Evolutionary conservation across 108 stramenopile genomes (phyloP).

Genomic region (Cyclotella kingstonii): DNA sequence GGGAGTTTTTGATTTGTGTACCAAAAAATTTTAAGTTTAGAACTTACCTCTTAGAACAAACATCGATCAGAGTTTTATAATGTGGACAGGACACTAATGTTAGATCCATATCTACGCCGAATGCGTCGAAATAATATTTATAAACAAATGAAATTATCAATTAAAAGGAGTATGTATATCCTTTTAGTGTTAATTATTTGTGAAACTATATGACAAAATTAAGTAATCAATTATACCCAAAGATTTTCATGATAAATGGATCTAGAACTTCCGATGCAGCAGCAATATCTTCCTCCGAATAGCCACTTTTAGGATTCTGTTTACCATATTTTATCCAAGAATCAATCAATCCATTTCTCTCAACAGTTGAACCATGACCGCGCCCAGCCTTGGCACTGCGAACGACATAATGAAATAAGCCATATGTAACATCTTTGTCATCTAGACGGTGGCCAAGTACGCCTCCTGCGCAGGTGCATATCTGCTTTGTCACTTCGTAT

Average conservation of each 20-base stretch:
- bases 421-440: constrained; percentile 43
- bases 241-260: constrained; percentile 37
- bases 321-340: constrained; percentile 66
- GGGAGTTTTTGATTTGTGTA: constrained; percentile 82
- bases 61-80: no score
- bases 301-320: constrained; percentile 24
- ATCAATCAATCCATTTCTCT: constrained; percentile 61
- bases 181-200: no score
- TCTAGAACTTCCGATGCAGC: constrained; percentile 48
- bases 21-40: constrained; percentile 52
- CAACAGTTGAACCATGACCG: constrained; percentile 62
- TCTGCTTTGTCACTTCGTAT: constrained; percentile 34
- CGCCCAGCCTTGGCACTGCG: constrained; percentile 72
- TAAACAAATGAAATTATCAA: no score
- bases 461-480: constrained; percentile 86
- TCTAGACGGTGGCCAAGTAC: constrained; percentile 38
- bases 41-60: not conserved
- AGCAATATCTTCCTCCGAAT: constrained; percentile 28
- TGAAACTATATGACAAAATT: not conserved
- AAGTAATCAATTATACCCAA: constrained; percentile 33
- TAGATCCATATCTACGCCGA: no score
- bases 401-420: constrained; percentile 55
- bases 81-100: no score
- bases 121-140: no score
- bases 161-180: no score